Evolutionary conservation across 2,329 filamentous ascomycete genomes (phyloP).

Genomic region (Nannizziopsis barbatae): DNA sequence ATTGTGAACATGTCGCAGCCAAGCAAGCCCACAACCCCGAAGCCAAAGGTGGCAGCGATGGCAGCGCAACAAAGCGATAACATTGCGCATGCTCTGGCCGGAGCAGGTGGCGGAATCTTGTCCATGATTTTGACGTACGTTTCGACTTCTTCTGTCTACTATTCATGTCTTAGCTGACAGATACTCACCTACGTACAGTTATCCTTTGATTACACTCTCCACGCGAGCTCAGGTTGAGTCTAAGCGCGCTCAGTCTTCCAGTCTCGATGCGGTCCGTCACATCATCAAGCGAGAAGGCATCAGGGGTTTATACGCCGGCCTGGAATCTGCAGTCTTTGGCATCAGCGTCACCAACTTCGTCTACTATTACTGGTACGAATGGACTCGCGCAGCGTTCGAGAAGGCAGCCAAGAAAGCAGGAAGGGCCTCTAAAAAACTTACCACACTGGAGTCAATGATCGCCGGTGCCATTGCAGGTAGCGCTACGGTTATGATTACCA

Average conservation of each 20-base stretch:
- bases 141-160: conserved; percentile 3
- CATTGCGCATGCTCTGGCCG: conserved; percentile 86
- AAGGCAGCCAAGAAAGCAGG: conserved; percentile 61
- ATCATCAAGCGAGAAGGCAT: conserved; percentile 90
- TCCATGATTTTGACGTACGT: conserved; percentile 86
- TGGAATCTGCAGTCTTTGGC: conserved; percentile 89
- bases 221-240: conserved; percentile 97
- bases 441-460: conserved; percentile 85
- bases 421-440: conserved; percentile 67
- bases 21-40: conserved; percentile 26
- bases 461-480: conserved; percentile 87
- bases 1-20: conserved; percentile 30
- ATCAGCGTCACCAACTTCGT: conserved; percentile 99
- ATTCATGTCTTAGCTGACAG: neutral
- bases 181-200: conserved; percentile 42
- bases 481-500: conserved; percentile 89
- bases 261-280: conserved; percentile 67
- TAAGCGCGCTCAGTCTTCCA: conserved; percentile 75
- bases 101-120: conserved; percentile 82
- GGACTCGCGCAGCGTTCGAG: conserved; percentile 77
- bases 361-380: conserved; percentile 99
- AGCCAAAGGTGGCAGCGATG: conserved; percentile 42
- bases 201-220: conserved; percentile 92
- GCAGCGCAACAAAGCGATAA: conserved; percentile 83
- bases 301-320: conserved; percentile 76